Evolutionary conservation across 805 yeast genomes (phyloP), one percentile per base, ranked within the genome.

Genomic region (Kazachstania viticola): DNA sequence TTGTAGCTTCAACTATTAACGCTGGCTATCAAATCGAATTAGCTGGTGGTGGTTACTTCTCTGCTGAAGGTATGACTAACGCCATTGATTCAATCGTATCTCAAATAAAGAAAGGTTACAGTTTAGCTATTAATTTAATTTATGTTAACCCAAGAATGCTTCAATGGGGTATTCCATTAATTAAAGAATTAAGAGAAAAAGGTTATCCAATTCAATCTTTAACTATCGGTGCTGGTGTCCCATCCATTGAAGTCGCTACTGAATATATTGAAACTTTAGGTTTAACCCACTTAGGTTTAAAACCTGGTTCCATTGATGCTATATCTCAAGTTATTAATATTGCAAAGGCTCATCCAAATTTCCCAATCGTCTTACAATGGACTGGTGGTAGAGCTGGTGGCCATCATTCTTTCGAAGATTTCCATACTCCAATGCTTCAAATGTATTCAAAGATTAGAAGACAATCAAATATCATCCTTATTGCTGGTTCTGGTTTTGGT

Each of bases 341-440:
- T 54, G 98, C 99, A 34, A 83, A 81, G 55, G 87, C 94, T 30
- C 94, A 87, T 64, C 98, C 98, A 45, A 65, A 60, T 41, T 91
- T 91, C 87, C 99, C 98, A 42, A 84, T 91, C 52, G 88, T 91
- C 34, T 65, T 91, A 49, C 98, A 91, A 69, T 91, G 99, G 99
- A 91, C 99, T 38, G 98, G 97, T 72, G 99, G 99, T 62, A 87
- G 99, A 73, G 99, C 96, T 67, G 99, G 99, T 73, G 99, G 99
- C 55, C 99, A 91, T 61, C 99, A 91, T 62, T 88, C 97, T 31
- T 91, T 76, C 54, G 99, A 91, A 70, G 99, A 91, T 65, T 85
- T 88, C 91, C 98, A 91, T 62, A 88, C 87, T 55, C 97, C 98
- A 46, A 73, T 91, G 45, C 65, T 91, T 54, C 95, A 84, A 61